Evolutionary conservation across 164 flowering plant genomes (phyloP), one percentile per base, ranked within the genome.

Genomic region (Cinnamomum micranthum): DNA sequence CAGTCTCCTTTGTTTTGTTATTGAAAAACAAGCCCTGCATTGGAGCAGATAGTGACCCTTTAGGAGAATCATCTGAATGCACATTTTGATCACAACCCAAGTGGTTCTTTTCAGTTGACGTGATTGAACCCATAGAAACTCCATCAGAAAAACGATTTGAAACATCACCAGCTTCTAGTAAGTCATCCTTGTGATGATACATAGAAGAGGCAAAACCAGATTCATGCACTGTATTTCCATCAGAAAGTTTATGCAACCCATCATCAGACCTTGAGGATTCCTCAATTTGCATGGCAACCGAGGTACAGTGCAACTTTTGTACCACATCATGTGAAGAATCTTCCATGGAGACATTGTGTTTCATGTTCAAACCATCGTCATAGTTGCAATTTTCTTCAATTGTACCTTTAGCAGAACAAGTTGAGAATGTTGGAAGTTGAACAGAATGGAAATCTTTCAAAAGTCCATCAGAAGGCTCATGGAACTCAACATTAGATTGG

Each of bases 1-100:
- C 84, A 75, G 81, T 71, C 47, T 79, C 77, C 65, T 77, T 87
- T 65, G 78, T 79, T 25, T 23, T 17, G 3, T 71, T 75, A 22
- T 80, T 63, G 78, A 50, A 68, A 73, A 80, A 41, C 17, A 51
- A 71, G 17, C 23, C 59, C 50, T 17, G 59, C 58, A 59, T 22
- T 27, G n/a, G 75, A n/a, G 35, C 47, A 35, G 70, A 10, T 11
- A 25, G n/a, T 19, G n/a, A 25, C 19, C 66, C 68, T 22, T 70
- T 55, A 25, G 77, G 72, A 0, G 62, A 68, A 60, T 74, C 74
- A 55, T 47, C 73, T 17, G 75, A 67, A 35, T n/a, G 31, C 24
- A 12, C 31, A 20, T 51, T 65, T 52, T 7, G 33, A 17, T 20
- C 28, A 23, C 70, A 69, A 74, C 27, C 67, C 20, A 50, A 64